Percentiles rank a stretch among this genome's conserved stretches.
Evolutionary conservation across 2,329 filamentous ascomycete genomes (phyloP).

Genomic region (Ascochyta viciae-villosae): DNA sequence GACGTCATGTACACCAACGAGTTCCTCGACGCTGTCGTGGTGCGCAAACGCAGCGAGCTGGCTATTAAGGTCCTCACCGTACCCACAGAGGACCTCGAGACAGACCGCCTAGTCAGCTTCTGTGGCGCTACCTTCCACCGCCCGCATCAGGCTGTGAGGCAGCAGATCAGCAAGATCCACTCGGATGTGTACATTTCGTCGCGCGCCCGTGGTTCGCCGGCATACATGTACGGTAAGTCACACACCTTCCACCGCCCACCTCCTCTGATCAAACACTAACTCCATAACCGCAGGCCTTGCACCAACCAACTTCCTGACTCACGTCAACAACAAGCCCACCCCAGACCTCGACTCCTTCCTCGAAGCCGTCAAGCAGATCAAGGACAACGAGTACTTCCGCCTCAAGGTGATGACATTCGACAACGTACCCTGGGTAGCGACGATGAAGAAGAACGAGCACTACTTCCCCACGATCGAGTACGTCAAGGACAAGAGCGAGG

Average conservation of each 20-base stretch:
- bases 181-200: slow-evolving; percentile 96
- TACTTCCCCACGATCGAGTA: slow-evolving; percentile 78
- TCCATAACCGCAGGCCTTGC: slow-evolving; percentile 70
- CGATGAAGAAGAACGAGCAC: slow-evolving; percentile 99
- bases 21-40: slow-evolving; percentile 80
- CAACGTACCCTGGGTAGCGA: slow-evolving; percentile 98
- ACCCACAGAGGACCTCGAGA: slow-evolving; percentile 88
- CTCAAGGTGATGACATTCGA: slow-evolving; percentile 98
- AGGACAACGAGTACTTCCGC: slow-evolving; percentile 97
- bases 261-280: slow-evolving; percentile 71
- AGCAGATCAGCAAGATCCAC: slow-evolving; percentile 96
- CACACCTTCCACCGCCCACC: slow-evolving; percentile 60
- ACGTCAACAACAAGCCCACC: slow-evolving; percentile 88
- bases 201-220: slow-evolving; percentile 55
- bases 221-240: slow-evolving; percentile 51
- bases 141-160: slow-evolving; percentile 93
- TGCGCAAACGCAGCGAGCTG: slow-evolving; percentile 84
- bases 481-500: slow-evolving; percentile 61
- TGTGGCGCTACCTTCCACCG: slow-evolving; percentile 93
- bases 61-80: slow-evolving; percentile 82
- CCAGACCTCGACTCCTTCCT: slow-evolving; percentile 84
- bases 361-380: slow-evolving; percentile 81
- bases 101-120: slow-evolving; percentile 88
- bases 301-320: slow-evolving; percentile 96
- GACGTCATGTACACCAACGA: slow-evolving; percentile 96